These are phyloP conservation scores for Cladosporium cucumerinum DNA, from an alignment of 2,329 filamentous ascomycete species.

Conservation along the genomic window DNA sequence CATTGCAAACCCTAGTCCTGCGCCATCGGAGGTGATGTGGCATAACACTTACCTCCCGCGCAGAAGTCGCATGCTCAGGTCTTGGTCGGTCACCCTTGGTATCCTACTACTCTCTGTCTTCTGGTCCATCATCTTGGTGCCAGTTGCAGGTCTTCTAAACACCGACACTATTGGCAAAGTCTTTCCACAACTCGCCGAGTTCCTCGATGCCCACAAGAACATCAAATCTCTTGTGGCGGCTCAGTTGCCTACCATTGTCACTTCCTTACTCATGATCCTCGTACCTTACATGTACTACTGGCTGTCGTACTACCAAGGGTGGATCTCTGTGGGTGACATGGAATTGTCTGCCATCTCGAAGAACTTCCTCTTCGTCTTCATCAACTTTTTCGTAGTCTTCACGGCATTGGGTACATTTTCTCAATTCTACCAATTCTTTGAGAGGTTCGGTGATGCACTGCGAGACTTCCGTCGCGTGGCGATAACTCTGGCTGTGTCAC, in stretches of 20 bases:
- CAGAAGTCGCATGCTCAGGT: constrained; percentile 67
- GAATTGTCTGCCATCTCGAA: constrained; percentile 95
- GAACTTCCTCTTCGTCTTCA: constrained; percentile 97
- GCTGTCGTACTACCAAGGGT: constrained; percentile 85
- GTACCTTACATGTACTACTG: constrained; percentile 95
- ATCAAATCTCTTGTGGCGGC: constrained; percentile 77
- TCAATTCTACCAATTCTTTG: constrained; percentile 62
- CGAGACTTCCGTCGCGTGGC: constrained; percentile 78
- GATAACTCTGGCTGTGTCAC: constrained; percentile 67
- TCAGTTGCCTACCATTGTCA: constrained; percentile 77
- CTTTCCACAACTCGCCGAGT: constrained; percentile 65
- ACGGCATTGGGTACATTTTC: constrained; percentile 75
- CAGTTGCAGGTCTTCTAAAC: constrained; percentile 75
- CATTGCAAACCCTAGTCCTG: constrained; percentile 78
- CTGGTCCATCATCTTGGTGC: constrained; percentile 80
- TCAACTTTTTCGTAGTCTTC: constrained; percentile 97
- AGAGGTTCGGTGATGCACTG: constrained; percentile 66
- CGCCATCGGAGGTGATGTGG: constrained; percentile 93
- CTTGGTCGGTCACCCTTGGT: constrained; percentile 79
- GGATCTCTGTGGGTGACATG: constrained; percentile 91
- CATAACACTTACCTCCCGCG: constrained; percentile 83
- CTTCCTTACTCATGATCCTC: constrained; percentile 82
- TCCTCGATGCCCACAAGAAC: constrained; percentile 65
- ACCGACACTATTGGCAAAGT: constrained; percentile 74
- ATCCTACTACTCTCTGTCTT: constrained; percentile 81